A percentile compares a stretch with the other conserved stretches of the same genome.
These are phyloP conservation scores for Ophiosphaerella narmari DNA, from an alignment of 2,329 filamentous ascomycete genomes.

Conservation along the genomic window DNA sequence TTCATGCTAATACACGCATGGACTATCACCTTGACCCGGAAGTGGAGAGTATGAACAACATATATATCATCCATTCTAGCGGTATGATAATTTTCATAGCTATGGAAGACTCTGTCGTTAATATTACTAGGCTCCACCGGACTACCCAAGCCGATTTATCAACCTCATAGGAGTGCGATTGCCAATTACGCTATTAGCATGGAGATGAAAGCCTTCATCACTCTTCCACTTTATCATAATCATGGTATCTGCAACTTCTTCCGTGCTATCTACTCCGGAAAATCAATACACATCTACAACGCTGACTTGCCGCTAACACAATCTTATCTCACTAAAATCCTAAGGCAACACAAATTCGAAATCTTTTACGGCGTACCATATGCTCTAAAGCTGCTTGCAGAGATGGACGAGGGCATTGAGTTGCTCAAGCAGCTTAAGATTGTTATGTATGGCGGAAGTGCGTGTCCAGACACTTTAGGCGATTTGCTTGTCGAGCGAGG, in stretches of 20 bases:
- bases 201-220: conserved; percentile 30
- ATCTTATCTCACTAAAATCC: conserved; percentile 17
- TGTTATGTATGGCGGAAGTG: conserved; percentile 63
- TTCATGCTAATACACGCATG: conserved; percentile 29
- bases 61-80: conserved; percentile 34
- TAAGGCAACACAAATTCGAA: conserved; percentile 47
- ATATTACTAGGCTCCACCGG: conserved; percentile 58
- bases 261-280: conserved; percentile 27
- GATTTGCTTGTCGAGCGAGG: conserved; percentile 57
- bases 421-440: conserved; percentile 55
- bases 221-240: conserved; percentile 30
- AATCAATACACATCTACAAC: conserved; percentile 33
- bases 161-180: conserved; percentile 53
- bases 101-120: not conserved
- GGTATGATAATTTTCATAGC: conserved; percentile 16
- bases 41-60: conserved; percentile 21
- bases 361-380: conserved; percentile 69
- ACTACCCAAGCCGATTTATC: conserved; percentile 66
- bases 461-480: conserved; percentile 64
- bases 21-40: conserved; percentile 26
- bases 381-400: conserved; percentile 65
- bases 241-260: conserved; percentile 35
- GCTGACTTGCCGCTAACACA: conserved; percentile 28
- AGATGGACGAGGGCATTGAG: conserved; percentile 60
- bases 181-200: conserved; percentile 25